phyloP scores from a whole-genome alignment of 345 rosid species.

The Eucalyptus tenuipes region DNA sequence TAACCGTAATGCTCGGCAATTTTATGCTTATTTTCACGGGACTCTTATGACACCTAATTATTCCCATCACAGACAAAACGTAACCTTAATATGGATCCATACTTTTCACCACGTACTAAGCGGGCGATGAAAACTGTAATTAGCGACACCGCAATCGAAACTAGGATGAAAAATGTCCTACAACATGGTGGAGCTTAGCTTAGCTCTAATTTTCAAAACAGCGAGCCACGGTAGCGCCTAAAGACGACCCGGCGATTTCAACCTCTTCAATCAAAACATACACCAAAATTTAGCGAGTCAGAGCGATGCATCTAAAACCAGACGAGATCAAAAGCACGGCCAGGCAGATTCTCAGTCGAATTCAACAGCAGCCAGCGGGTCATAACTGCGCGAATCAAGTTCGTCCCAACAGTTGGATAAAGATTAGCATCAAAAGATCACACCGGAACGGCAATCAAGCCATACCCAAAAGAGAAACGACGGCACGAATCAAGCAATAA shows the following conservation, averaged over 20 bases:
- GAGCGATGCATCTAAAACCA: background rate
- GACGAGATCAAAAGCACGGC: background rate
- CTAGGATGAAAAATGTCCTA: background rate
- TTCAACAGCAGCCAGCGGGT: background rate
- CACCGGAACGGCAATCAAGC: background rate
- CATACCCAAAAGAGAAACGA: background rate
- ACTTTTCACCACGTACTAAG: background rate
- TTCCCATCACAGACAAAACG: background rate
- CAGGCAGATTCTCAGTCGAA: background rate
- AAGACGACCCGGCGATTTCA: background rate
- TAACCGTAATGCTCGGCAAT: background rate
- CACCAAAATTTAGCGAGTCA: background rate
- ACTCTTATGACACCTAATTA: background rate
- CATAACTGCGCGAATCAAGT: background rate
- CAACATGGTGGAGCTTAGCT: background rate
- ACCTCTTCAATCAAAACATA: background rate
- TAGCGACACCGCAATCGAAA: background rate
- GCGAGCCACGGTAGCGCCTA: background rate
- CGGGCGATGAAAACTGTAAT: background rate
- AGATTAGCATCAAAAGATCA: background rate
- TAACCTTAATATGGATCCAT: background rate
- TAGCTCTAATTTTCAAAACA: background rate
- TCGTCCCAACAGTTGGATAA: background rate
- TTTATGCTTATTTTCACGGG: background rate
- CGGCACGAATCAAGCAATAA: background rate